Percentiles rank a stretch among this genome's conserved stretches.
These are phyloP conservation scores for Moesziomyces globuligerus DNA, from an alignment of 1,284 basidiomycete genomes.

Conservation along the genomic window DNA sequence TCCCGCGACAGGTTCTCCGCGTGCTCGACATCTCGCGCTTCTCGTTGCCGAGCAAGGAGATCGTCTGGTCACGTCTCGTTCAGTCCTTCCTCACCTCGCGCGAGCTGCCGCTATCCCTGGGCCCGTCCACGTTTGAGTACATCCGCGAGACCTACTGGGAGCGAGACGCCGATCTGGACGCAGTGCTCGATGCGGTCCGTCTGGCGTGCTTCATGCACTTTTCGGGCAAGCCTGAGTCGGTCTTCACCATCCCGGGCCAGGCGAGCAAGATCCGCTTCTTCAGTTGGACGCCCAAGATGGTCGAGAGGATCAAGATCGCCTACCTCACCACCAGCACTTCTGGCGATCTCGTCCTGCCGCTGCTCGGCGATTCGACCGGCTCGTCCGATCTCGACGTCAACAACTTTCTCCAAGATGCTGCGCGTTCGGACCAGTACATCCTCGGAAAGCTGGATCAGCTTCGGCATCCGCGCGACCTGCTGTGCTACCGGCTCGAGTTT, in stretches of 20 bases:
- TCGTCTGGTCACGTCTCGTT: constrained; percentile 49
- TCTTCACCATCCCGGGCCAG: constrained; percentile 38
- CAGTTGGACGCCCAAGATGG: constrained; percentile 42
- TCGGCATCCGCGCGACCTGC: constrained; percentile 23
- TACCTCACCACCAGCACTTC: constrained; percentile 17
- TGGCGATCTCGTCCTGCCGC: constrained; percentile 18
- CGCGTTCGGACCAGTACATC: constrained; percentile 34
- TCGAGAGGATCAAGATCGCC: constrained; percentile 32
- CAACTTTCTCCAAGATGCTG: constrained; percentile 17
- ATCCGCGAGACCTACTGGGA: constrained; percentile 56
- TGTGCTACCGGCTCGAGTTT: constrained; percentile 36
- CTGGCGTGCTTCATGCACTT: constrained; percentile 52
- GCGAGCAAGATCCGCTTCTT: constrained; percentile 20
- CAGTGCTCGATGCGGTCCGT: constrained; percentile 42
- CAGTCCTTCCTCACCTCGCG: constrained; percentile 43
- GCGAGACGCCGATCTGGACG: constrained; percentile 47
- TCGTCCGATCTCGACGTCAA: constrained; percentile 9
- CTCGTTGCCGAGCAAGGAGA: constrained; percentile 44
- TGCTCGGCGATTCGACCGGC: constrained; percentile 5
- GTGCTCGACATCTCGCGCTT: constrained; percentile 48
- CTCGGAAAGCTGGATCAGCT: constrained; percentile 20
- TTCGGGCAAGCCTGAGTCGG: constrained; percentile 45
- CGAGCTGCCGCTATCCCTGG: constrained; percentile 33
- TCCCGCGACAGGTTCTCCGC: constrained; percentile 35
- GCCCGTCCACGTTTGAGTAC: constrained; percentile 50